Evolutionary conservation across 164 flowering plant genomes (phyloP).

Genomic region (Berberis thunbergii): DNA sequence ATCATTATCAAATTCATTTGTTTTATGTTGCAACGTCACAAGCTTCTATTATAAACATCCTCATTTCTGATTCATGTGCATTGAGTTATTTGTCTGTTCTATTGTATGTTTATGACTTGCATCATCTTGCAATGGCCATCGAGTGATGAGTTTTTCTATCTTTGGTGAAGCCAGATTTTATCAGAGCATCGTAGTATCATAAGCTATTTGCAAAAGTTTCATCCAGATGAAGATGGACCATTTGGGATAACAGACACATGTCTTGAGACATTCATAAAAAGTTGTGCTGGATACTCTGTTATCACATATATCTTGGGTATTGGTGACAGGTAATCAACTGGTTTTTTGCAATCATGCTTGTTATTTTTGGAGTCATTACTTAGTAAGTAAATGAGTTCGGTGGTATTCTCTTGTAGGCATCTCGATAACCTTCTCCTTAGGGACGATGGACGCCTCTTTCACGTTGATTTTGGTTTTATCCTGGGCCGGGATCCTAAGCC

Average conservation of each 20-base stretch:
- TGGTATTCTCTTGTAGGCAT: slow-evolving; percentile 46
- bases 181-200: slow-evolving; percentile 92
- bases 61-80: background rate
- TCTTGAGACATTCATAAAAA: slow-evolving; percentile 97
- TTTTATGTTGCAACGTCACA: too few species aligned
- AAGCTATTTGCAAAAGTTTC: slow-evolving; percentile 91
- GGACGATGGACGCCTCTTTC: slow-evolving; percentile 97
- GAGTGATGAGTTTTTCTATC: background rate
- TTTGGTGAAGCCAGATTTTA: slow-evolving; percentile 44
- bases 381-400: background rate
- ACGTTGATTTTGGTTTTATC: slow-evolving; percentile 98
- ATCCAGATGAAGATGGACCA: slow-evolving; percentile 97
- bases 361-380: too few species aligned
- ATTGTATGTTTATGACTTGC: background rate
- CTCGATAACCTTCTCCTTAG: slow-evolving; percentile 92
- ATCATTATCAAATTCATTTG: too few species aligned
- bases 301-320: slow-evolving; percentile 94
- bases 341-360: background rate
- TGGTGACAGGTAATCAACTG: slow-evolving; percentile 75
- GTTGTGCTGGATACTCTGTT: slow-evolving; percentile 99
- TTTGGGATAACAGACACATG: slow-evolving; percentile 98
- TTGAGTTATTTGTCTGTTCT: background rate
- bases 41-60: too few species aligned
- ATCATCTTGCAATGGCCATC: background rate
- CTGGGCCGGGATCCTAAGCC: slow-evolving; percentile 97